phyloP scores from a whole-genome alignment of 2,329 filamentous ascomycete species.

The Paradendryphiella salina region DNA sequence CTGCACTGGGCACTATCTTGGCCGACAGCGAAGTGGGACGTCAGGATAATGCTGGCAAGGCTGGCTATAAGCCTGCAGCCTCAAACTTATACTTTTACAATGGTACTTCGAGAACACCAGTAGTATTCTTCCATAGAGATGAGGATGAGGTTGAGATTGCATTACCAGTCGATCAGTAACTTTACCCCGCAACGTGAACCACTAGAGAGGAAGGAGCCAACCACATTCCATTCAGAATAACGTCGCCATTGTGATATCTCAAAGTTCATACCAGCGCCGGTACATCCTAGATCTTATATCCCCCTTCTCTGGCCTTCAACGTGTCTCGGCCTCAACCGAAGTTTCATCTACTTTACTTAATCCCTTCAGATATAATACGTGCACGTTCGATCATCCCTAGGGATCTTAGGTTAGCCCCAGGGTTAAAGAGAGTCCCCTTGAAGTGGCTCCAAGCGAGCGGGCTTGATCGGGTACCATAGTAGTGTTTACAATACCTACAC shows the following conservation, averaged over 20 bases:
- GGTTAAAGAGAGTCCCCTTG: not conserved
- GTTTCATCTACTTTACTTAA: too few species aligned
- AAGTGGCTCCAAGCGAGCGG: not conserved
- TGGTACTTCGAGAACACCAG: not conserved
- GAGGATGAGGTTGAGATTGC: slow-evolving; percentile 1
- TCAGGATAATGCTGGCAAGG: slow-evolving; percentile 5
- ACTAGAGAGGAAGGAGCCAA: slow-evolving; percentile 28
- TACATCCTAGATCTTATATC: not conserved
- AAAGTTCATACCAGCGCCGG: not conserved
- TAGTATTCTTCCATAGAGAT: not conserved
- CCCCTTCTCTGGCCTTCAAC: not conserved
- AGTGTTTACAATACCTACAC: not conserved
- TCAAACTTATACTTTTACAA: not conserved
- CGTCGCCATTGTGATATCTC: slow-evolving; percentile 13
- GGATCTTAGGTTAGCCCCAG: too few species aligned
- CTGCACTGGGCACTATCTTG: slow-evolving; percentile 7
- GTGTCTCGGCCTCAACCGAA: not conserved
- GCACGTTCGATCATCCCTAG: too few species aligned
- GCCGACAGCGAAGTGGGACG: not conserved
- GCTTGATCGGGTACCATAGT: not conserved
- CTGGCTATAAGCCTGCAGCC: not conserved
- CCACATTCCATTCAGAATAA: slow-evolving; percentile 18
- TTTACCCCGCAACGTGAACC: slow-evolving; percentile 34
- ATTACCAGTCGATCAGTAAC: slow-evolving; percentile 14
- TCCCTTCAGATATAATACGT: too few species aligned